These are phyloP conservation scores for Fusarium buxicola DNA, from an alignment of 2,329 filamentous ascomycete species.

Conservation along the genomic window DNA sequence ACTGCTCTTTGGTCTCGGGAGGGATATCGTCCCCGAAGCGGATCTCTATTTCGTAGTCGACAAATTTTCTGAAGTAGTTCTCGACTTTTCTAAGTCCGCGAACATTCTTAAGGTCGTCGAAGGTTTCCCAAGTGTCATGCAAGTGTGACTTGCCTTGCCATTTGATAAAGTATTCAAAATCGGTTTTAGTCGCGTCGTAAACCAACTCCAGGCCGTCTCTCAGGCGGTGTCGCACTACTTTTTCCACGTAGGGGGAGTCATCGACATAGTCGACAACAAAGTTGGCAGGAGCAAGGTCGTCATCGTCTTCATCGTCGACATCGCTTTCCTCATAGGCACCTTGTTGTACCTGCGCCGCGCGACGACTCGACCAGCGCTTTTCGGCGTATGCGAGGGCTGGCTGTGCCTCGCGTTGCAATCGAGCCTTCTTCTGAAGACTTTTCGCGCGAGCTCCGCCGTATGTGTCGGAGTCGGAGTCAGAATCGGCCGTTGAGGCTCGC, in stretches of 20 bases:
- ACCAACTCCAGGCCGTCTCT: constrained; percentile 74
- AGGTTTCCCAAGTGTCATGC: constrained; percentile 94
- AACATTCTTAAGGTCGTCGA: constrained; percentile 77
- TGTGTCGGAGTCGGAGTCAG: constrained; percentile 78
- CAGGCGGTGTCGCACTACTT: constrained; percentile 86
- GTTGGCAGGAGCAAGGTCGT: constrained; percentile 70
- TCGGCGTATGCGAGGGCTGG: constrained; percentile 77
- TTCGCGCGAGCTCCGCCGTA: constrained; percentile 83
- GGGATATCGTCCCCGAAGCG: constrained; percentile 80
- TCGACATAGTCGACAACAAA: constrained; percentile 78
- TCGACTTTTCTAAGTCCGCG: constrained; percentile 90
- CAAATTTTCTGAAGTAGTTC: constrained; percentile 90
- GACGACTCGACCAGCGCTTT: constrained; percentile 91
- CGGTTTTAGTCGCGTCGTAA: constrained; percentile 71
- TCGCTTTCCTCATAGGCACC: constrained; percentile 76
- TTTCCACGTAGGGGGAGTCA: constrained; percentile 86
- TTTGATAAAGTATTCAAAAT: constrained; percentile 94
- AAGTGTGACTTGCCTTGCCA: constrained; percentile 97
- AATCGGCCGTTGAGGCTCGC: constrained; percentile 67
- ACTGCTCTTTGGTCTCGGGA: constrained; percentile 90
- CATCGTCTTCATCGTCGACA: constrained; percentile 72
- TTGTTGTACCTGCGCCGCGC: constrained; percentile 77
- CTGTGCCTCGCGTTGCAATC: constrained; percentile 76
- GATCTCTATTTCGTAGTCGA: constrained; percentile 83
- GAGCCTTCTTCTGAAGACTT: constrained; percentile 79